A percentile compares a stretch with the other conserved stretches of the same genome.
Evolutionary conservation across 176 grass and related monocot genomes (phyloP).

Genomic region (Saccharum officinarum): DNA sequence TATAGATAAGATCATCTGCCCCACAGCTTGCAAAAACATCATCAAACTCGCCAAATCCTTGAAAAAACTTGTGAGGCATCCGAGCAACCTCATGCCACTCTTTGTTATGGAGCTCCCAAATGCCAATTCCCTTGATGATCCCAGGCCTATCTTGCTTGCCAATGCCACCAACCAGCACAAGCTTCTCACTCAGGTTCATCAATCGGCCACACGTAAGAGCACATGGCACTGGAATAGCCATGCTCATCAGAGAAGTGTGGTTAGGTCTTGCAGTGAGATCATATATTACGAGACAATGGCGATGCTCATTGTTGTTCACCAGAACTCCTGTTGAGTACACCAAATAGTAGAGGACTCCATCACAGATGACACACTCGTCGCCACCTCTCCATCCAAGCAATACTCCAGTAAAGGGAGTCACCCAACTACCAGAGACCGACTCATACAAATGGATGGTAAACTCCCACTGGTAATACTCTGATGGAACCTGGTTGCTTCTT

Average conservation of each 20-base stretch:
- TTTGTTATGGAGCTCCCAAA: constrained; percentile 75
- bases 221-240: constrained; percentile 68
- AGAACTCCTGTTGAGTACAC: constrained; percentile 67
- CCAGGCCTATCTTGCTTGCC: constrained; percentile 82
- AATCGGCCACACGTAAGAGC: constrained; percentile 73
- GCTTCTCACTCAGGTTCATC: constrained; percentile 74
- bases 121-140: constrained; percentile 91
- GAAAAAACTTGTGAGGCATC: constrained; percentile 91
- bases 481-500: constrained; percentile 64
- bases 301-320: constrained; percentile 49
- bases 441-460: constrained; percentile 73
- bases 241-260: constrained; percentile 55
- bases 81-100: constrained; percentile 73
- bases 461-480: constrained; percentile 73
- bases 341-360: constrained; percentile 82
- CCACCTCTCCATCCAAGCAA: constrained; percentile 72
- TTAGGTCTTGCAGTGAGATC: constrained; percentile 53
- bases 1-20: constrained; percentile 78
- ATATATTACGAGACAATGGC: constrained; percentile 75
- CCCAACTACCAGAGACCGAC: constrained; percentile 48
- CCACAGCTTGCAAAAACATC: constrained; percentile 87
- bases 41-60: constrained; percentile 88
- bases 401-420: constrained; percentile 53
- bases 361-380: constrained; percentile 80
- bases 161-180: constrained; percentile 80